phyloP scores from a whole-genome alignment of 2,329 filamentous ascomycete species.

The Penicillium sp. region DNA sequence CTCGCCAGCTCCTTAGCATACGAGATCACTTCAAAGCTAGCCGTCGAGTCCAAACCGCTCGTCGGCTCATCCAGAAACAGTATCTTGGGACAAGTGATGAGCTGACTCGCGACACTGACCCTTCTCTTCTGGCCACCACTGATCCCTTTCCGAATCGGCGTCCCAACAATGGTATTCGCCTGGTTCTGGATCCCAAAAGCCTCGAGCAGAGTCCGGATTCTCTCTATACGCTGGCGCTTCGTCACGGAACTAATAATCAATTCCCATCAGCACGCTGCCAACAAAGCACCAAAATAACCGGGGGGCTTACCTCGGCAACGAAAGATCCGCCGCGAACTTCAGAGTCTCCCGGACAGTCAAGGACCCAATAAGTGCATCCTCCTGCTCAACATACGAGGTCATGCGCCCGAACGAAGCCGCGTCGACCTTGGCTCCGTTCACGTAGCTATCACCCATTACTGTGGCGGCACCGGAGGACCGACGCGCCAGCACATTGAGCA shows the following conservation, averaged over 20 bases:
- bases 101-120: conserved; percentile 73
- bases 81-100: conserved; percentile 77
- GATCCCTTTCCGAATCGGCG: conserved; percentile 77
- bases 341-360: conserved; percentile 79
- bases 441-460: conserved; percentile 53
- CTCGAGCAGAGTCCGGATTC: conserved; percentile 65
- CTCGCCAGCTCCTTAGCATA: conserved; percentile 67
- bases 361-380: conserved; percentile 78
- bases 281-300: not conserved
- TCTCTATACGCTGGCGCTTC: conserved; percentile 58
- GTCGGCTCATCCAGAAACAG: conserved; percentile 84
- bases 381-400: conserved; percentile 80
- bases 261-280: conserved; percentile 5
- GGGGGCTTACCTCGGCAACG: conserved; percentile 51
- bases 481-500: conserved; percentile 75
- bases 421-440: conserved; percentile 62
- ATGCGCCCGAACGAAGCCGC: conserved; percentile 60
- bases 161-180: conserved; percentile 71
- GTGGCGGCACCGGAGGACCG: conserved; percentile 56
- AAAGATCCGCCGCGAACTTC: conserved; percentile 70
- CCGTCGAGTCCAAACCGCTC: conserved; percentile 75
- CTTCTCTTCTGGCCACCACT: conserved; percentile 82
- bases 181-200: conserved; percentile 72
- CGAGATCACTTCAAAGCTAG: conserved; percentile 71
- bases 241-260: conserved; percentile 43